Evolutionary conservation across 371 early-diverging fungal genomes (phyloP), one percentile per base, ranked within the genome.

Genomic region (Mucor mucedo): DNA sequence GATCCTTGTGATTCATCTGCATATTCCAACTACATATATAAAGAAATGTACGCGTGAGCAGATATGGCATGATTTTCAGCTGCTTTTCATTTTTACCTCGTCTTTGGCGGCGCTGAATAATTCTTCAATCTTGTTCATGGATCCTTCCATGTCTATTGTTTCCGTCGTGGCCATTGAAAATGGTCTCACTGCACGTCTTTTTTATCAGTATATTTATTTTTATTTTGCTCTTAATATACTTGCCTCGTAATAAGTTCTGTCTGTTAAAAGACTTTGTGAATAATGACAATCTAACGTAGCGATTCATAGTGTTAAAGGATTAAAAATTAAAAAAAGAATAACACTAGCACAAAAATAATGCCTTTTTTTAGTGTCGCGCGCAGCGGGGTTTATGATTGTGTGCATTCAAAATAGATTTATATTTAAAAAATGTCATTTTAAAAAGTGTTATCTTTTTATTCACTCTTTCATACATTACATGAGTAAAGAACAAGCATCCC

Each of bases 1-100:
- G 80, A 74, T 6, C 80, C 77, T 56, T 70, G 68, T 9, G 77
- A 72, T 58, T 79, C 80, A 11, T 72, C 66, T 4, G 80, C 77
- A 64, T 68, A 77, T 60, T 77, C 80, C 68, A 79, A 55, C 79
- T 79, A 38, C 21, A 21, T 21, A 21, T 21, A 21, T 9, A 11
- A n/a, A 41, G 30, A 21, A n/a, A 16, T 8, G 28, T 38, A 14
- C 30, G 28, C 10, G n/a, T n/a, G 38, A 13, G 29, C 3, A 11
- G 8, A 13, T 48, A 13, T 41, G 5, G 5, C 32, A 13, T n/a
- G 10, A 42, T 35, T 35, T 7, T 14, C 35, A 58, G 2, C 16
- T 38, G 10, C 16, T 35, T 29, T 42, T 33, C 3, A 5, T 16
- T 45, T 21, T 58, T 57, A 75, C 78, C 62, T 77, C 78, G 39